phyloP scores from a whole-genome alignment of 1,284 basidiomycete genomes.

The Rhodotorula sp. region DNA sequence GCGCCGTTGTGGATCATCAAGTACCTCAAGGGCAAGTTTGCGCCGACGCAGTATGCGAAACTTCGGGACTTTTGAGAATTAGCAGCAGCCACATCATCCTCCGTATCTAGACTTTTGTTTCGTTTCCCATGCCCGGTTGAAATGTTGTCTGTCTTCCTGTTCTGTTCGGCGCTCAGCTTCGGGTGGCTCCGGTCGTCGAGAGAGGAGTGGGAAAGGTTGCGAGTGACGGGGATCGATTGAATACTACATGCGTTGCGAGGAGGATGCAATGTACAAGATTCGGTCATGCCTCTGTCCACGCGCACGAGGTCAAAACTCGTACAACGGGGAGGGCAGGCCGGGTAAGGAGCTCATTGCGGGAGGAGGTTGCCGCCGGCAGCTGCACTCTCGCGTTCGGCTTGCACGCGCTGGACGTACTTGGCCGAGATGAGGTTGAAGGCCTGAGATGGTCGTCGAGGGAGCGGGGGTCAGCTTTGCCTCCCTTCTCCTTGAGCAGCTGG shows the following conservation, averaged over 20 bases:
- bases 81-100: not conserved
- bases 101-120: not conserved
- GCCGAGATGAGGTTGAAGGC: slow-evolving; percentile 39
- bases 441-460: not conserved
- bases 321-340: no score
- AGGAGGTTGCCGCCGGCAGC: slow-evolving; percentile 14
- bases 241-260: no score
- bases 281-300: not conserved
- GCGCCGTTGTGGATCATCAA: slow-evolving; percentile 91
- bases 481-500: no score
- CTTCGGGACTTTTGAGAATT: slow-evolving; percentile 51
- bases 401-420: slow-evolving; percentile 36
- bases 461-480: not conserved
- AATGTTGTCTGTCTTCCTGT: no score
- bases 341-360: slow-evolving; percentile 1
- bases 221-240: no score
- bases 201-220: no score
- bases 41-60: slow-evolving; percentile 93
- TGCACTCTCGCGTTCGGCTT: slow-evolving; percentile 24
- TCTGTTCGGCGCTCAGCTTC: no score
- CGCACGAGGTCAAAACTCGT: no score
- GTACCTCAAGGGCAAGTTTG: slow-evolving; percentile 75
- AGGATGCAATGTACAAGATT: not conserved
- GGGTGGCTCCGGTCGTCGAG: no score
- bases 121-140: not conserved